A percentile compares a stretch with the other conserved stretches of the same genome.
phyloP scores from a whole-genome alignment of 768 basidiomycete genomes.

The Leccinum arenicola region DNA sequence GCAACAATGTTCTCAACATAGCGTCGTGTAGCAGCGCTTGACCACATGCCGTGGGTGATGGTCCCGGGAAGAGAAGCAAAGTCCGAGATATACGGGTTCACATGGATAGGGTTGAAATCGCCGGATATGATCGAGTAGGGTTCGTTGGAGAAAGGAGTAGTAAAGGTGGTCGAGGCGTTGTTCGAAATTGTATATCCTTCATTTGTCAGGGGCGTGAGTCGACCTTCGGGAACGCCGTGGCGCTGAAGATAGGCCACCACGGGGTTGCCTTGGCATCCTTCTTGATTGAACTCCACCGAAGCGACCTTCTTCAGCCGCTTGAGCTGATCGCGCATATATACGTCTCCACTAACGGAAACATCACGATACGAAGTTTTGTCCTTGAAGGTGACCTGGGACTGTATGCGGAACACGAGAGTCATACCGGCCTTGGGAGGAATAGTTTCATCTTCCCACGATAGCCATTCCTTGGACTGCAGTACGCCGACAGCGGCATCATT shows the following conservation, averaged over 20 bases:
- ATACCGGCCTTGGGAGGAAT: slow-evolving; percentile 77
- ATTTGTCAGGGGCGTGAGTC: slow-evolving; percentile 71
- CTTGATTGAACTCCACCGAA: slow-evolving; percentile 80
- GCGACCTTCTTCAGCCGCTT: slow-evolving; percentile 89
- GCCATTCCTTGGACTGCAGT: slow-evolving; percentile 95
- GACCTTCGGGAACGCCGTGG: slow-evolving; percentile 78
- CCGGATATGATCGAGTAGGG: slow-evolving; percentile 95
- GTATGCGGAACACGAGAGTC: slow-evolving; percentile 84
- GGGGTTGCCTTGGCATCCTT: slow-evolving; percentile 89
- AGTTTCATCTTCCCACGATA: slow-evolving; percentile 87
- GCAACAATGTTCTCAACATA: slow-evolving; percentile 94
- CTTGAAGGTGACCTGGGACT: slow-evolving; percentile 87
- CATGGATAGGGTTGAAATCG: slow-evolving; percentile 98
- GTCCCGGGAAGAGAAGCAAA: slow-evolving; percentile 91
- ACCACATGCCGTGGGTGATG: slow-evolving; percentile 98
- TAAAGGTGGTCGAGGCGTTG: slow-evolving; percentile 63
- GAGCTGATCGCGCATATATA: slow-evolving; percentile 85
- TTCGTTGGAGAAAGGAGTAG: slow-evolving; percentile 87
- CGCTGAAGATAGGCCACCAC: slow-evolving; percentile 91
- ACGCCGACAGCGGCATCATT: slow-evolving; percentile 85
- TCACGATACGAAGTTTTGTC: slow-evolving; percentile 82
- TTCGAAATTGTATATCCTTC: slow-evolving; percentile 85
- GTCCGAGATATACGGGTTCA: slow-evolving; percentile 97
- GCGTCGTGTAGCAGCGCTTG: slow-evolving; percentile 89
- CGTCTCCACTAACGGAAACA: slow-evolving; percentile 78